Evolutionary conservation across 129 eudicot species (phyloP), one percentile per base, ranked within the genome.

Genomic region (Artemisia argyi): DNA sequence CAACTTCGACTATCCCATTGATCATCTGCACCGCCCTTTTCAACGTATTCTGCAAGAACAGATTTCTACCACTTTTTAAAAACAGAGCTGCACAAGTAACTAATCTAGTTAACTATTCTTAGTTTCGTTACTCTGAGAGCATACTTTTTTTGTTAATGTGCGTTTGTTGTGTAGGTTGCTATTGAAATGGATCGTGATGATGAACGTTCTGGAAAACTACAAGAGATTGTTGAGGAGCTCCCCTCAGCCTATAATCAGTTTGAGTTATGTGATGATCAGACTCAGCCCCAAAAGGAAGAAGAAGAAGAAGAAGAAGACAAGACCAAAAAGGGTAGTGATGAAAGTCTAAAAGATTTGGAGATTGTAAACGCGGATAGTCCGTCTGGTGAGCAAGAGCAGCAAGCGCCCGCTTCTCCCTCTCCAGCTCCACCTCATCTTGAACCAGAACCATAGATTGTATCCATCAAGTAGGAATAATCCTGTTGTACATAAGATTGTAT

Each of bases 121-220:
- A 3, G 4, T 15, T 28, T 28, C 17, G 14, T 39, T 28, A 17
- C n/a, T 14, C 1, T 26, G 7, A 24, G 14, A 4, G 11, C 6
- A 17, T 7, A 1, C 0, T 1, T 24, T 9, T 9, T 50, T 30
- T 30, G 58, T 35, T 63, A 49, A 51, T 44, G 51, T 62, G 16
- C 62, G 73, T 61, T 64, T 39, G 11, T 39, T 52, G 57, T 57
- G 26, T 83, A 95, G 99, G 82, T 79, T 62, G 79, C 89, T 20
- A 88, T 91, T 61, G 99, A 95, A 42, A 86, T 95, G 99, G 99
- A 95, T 78, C 89, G 92, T 53, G 61, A 81, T 47, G 97, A 95
- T 72, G 95, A 90, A 76, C 83, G 70, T 3, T 22, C 65, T 18
- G 89, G 88, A 64, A 73, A 62, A 24, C 15, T 84, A 59, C 79